Percentiles rank a stretch among this genome's conserved stretches.
Evolutionary conservation across 257 asterid genomes (phyloP).

Genomic region (Marsdenia floribunda): DNA sequence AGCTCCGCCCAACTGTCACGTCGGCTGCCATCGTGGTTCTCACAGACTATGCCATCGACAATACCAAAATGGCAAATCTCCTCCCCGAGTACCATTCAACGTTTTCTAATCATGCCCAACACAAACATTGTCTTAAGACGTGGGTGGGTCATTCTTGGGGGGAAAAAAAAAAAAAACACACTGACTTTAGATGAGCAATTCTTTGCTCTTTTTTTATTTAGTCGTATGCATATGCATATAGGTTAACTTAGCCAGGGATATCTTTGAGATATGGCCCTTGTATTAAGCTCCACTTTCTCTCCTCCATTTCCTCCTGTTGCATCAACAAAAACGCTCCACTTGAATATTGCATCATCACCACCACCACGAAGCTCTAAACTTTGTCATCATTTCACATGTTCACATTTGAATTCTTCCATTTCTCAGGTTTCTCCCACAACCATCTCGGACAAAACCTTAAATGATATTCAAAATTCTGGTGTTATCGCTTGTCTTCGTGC

Average conservation of each 20-base stretch:
- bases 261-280: neutral
- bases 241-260: neutral
- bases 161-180: too few species aligned
- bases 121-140: too few species aligned
- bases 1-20: constrained; percentile 25
- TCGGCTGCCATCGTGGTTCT: constrained; percentile 27
- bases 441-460: constrained; percentile 40
- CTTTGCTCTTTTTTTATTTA: too few species aligned
- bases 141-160: too few species aligned
- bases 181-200: too few species aligned
- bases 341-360: neutral
- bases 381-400: neutral
- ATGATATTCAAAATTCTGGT: constrained; percentile 55
- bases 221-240: too few species aligned
- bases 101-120: too few species aligned
- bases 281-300: neutral
- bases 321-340: neutral
- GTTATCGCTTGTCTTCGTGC: constrained; percentile 84
- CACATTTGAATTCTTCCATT: neutral
- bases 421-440: constrained; percentile 3
- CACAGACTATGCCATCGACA: constrained; percentile 56
- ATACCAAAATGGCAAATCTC: constrained; percentile 56
- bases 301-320: neutral
- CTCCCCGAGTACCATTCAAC: constrained; percentile 40
- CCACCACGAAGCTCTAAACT: neutral